phyloP scores from a whole-genome alignment of 139 green algal species.

The Coelastrella sp. region DNA sequence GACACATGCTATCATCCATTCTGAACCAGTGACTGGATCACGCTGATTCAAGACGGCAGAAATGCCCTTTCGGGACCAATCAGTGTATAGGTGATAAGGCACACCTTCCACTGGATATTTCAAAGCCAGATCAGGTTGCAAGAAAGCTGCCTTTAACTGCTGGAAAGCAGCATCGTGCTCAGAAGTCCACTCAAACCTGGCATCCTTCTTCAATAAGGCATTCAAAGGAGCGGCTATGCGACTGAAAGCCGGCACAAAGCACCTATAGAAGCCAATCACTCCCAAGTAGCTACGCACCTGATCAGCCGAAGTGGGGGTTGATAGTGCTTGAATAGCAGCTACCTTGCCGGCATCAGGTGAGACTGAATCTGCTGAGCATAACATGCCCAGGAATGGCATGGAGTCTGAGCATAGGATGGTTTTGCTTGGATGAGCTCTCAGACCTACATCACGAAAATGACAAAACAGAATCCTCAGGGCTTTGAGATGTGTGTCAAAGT shows the following conservation, averaged over 20 bases:
- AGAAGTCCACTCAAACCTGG: conserved; percentile 31
- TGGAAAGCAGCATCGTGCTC: conserved; percentile 28
- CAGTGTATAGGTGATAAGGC: conserved; percentile 44
- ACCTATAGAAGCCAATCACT: conserved; percentile 52
- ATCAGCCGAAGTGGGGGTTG: conserved; percentile 40
- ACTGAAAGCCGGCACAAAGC: conserved; percentile 51
- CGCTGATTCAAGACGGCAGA: conserved; percentile 57
- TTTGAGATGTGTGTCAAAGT: conserved; percentile 24
- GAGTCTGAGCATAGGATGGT: background rate
- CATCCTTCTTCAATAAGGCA: conserved; percentile 26
- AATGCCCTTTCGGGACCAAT: conserved; percentile 41
- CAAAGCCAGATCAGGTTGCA: conserved; percentile 5
- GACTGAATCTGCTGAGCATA: background rate
- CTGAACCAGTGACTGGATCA: conserved; percentile 34
- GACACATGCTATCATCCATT: conserved; percentile 55
- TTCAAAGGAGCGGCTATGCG: conserved; percentile 43
- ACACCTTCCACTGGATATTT: background rate
- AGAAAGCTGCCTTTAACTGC: conserved; percentile 30
- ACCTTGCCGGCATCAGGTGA: conserved; percentile 42
- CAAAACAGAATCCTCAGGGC: conserved; percentile 47
- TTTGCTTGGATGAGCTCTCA: conserved; percentile 49
- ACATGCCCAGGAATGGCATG: conserved; percentile 55
- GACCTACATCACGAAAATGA: background rate
- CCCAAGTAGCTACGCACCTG: conserved; percentile 50
- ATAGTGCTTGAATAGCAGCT: conserved; percentile 46